These are phyloP conservation scores for Auriscalpium microsporum DNA, from an alignment of 768 basidiomycete species.

Conservation along the genomic window DNA sequence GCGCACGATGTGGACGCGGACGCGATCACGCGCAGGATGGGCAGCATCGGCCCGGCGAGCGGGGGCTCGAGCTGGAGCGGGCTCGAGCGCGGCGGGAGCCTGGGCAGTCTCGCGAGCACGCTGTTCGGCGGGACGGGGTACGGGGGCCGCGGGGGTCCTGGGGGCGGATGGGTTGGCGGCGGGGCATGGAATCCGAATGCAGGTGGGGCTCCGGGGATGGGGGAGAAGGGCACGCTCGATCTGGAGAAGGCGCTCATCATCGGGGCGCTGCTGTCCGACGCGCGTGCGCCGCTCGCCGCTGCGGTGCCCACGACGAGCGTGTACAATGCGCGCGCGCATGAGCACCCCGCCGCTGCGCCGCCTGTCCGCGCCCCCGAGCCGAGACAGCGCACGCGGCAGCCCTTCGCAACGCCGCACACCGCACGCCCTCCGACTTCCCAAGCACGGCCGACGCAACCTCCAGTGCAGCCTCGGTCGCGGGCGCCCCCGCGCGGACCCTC, in stretches of 20 bases:
- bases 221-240: neutral
- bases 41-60: neutral
- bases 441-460: neutral
- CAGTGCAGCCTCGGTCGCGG: neutral
- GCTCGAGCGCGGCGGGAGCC: neutral
- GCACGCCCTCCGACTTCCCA: neutral
- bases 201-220: neutral
- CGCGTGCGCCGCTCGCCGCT: neutral
- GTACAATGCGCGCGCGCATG: neutral
- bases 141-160: neutral
- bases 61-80: neutral
- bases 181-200: too few relatives aligned
- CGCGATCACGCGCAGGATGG: too few relatives aligned
- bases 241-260: constrained; percentile 12
- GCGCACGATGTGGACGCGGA: constrained; percentile 1
- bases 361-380: neutral
- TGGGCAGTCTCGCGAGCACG: neutral
- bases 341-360: neutral
- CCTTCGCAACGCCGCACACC: neutral
- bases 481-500: neutral
- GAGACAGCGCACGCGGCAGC: neutral
- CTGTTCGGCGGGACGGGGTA: neutral
- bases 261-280: neutral
- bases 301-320: neutral
- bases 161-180: too few relatives aligned